These are phyloP conservation scores for Penicillium ucsense DNA, from an alignment of 495 filamentous ascomycete genomes.

Conservation along the genomic window DNA sequence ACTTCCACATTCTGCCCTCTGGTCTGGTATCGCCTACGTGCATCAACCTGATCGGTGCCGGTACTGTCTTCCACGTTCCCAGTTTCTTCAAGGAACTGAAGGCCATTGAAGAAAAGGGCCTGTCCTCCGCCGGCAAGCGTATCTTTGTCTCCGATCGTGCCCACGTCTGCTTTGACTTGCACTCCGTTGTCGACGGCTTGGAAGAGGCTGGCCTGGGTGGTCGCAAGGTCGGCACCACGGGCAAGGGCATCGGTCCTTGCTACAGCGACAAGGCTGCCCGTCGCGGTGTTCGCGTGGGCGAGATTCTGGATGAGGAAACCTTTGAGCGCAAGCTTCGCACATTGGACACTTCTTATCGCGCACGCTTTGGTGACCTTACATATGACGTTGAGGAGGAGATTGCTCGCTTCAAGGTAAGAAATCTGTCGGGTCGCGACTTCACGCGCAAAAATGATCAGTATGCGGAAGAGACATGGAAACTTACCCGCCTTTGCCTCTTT, in stretches of 20 bases:
- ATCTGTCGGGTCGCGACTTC: not conserved
- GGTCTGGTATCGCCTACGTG: constrained; percentile 68
- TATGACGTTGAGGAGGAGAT: constrained; percentile 82
- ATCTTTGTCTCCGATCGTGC: constrained; percentile 74
- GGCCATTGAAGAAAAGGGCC: constrained; percentile 59
- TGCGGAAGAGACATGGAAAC: not conserved
- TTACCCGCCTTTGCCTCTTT: not conserved
- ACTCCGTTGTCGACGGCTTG: constrained; percentile 71
- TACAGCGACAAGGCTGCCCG: constrained; percentile 76
- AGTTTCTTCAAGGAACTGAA: constrained; percentile 82
- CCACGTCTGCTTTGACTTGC: constrained; percentile 77
- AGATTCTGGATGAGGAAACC: constrained; percentile 61
- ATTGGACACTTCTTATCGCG: constrained; percentile 56
- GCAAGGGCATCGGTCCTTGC: constrained; percentile 65
- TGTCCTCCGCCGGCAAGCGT: constrained; percentile 51
- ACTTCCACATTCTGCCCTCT: constrained; percentile 66
- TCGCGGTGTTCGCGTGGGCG: constrained; percentile 62
- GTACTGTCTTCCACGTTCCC: constrained; percentile 76
- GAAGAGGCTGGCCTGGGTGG: constrained; percentile 71
- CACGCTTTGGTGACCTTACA: constrained; percentile 62
- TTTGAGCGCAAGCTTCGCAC: constrained; percentile 66
- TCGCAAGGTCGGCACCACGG: constrained; percentile 47
- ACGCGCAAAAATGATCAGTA: not conserved
- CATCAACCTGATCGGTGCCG: constrained; percentile 78
- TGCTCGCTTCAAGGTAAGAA: constrained; percentile 46